These are phyloP conservation scores for Sinapis alba DNA, from an alignment of 441 rosid genomes.

Conservation along the genomic window DNA sequence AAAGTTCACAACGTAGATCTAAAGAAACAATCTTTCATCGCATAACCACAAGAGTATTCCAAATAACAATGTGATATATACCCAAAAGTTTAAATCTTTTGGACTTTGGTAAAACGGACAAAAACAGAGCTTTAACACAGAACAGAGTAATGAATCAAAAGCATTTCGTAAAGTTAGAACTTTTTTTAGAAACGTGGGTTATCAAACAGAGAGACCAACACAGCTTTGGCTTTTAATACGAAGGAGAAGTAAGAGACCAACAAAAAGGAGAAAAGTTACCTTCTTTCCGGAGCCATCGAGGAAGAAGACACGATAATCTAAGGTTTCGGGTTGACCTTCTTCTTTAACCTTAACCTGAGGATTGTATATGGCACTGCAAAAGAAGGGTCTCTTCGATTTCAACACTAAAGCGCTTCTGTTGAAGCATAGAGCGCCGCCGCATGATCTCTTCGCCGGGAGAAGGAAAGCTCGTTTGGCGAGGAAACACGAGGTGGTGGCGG, in stretches of 20 bases:
- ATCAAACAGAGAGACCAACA: not conserved
- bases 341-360: slow-evolving; percentile 69
- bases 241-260: not conserved
- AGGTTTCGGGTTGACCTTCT: slow-evolving; percentile 84
- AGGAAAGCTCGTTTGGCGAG: not conserved
- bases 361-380: slow-evolving; percentile 73
- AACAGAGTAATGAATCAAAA: slow-evolving; percentile 3
- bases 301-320: slow-evolving; percentile 88
- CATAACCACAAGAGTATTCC: not conserved
- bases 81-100: not conserved
- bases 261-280: slow-evolving; percentile 43
- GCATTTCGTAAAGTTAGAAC: slow-evolving; percentile 3
- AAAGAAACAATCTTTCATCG: not conserved
- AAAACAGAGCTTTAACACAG: slow-evolving; percentile 6
- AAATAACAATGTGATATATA: not conserved
- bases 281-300: slow-evolving; percentile 71
- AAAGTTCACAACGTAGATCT: not conserved
- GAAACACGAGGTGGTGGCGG: not conserved
- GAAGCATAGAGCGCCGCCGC: slow-evolving; percentile 32
- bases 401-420: slow-evolving; percentile 30
- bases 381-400: slow-evolving; percentile 51
- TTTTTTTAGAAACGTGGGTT: not conserved
- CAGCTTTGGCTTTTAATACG: not conserved
- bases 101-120: not conserved
- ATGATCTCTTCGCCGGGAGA: not conserved